These are phyloP conservation scores for Diutina catenulata DNA, from an alignment of 1,139 yeast genomes.

Conservation along the genomic window DNA sequence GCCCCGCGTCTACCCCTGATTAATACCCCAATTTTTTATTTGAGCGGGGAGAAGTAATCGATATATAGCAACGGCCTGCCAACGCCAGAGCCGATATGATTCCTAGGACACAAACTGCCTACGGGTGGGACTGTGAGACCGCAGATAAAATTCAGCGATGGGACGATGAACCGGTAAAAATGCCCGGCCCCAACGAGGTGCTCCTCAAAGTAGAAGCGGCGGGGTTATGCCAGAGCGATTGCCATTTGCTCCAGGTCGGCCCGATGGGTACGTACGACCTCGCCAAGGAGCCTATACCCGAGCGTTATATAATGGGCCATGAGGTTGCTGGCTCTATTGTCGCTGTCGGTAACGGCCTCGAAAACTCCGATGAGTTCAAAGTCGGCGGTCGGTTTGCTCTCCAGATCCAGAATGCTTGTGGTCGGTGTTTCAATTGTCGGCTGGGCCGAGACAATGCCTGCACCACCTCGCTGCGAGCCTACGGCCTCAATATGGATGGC, in stretches of 20 bases:
- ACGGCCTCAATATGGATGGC: slow-evolving; percentile 36
- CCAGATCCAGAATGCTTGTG: slow-evolving; percentile 22
- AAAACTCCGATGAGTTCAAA: background rate
- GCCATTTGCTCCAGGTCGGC: background rate
- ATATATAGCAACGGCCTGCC: too few species aligned
- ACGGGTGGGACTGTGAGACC: background rate
- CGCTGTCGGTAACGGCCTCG: background rate
- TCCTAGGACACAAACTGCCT: background rate
- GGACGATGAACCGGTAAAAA: background rate
- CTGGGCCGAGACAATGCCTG: slow-evolving; percentile 33
- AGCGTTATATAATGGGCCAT: background rate
- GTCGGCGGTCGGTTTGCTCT: background rate
- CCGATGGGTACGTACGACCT: background rate
- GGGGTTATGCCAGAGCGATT: background rate
- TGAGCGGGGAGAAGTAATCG: too few species aligned
- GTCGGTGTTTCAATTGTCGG: slow-evolving; percentile 31
- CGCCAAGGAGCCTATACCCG: background rate
- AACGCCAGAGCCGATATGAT: too few species aligned
- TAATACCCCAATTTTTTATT: too few species aligned
- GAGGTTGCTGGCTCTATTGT: background rate
- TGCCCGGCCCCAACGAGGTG: background rate
- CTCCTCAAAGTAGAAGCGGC: slow-evolving; percentile 1
- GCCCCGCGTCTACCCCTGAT: too few species aligned
- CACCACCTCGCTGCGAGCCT: slow-evolving; percentile 14
- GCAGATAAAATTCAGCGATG: background rate